Conservation (phyloP, 139 green algal species). For the Diplosphaera chodatii region DNA sequence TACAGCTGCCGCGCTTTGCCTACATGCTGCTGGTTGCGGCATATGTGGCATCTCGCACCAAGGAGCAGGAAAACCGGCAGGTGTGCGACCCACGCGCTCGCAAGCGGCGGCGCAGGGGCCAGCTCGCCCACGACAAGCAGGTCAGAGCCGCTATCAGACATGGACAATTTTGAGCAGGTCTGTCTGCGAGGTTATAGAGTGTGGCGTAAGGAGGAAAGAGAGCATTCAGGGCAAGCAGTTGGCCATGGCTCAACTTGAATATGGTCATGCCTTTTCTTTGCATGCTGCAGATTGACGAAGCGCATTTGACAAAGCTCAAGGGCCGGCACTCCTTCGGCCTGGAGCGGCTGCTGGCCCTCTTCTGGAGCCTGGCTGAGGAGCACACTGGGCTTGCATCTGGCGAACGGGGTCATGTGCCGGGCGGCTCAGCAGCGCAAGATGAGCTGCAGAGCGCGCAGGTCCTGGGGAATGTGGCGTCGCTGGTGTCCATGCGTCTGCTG, state of each 20-base stretch:
- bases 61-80: conserved; percentile 31
- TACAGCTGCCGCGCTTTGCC: conserved; percentile 43
- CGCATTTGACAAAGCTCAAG: conserved; percentile 37
- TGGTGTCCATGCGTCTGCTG: conserved; percentile 39
- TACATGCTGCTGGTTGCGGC: conserved; percentile 47
- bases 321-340: conserved; percentile 55
- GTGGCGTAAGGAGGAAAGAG: no score
- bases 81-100: conserved; percentile 31
- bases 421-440: neutral
- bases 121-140: conserved; percentile 23
- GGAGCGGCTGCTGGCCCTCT: conserved; percentile 52
- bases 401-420: conserved; percentile 12
- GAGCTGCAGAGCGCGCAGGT: conserved; percentile 24
- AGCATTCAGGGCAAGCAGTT: no score
- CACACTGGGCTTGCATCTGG: neutral
- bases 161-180: no score
- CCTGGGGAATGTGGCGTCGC: conserved; percentile 29
- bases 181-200: no score
- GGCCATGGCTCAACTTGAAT: neutral
- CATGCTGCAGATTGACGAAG: conserved; percentile 50
- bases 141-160: conserved; percentile 1
- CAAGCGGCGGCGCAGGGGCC: conserved; percentile 3
- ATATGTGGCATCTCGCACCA: conserved; percentile 53
- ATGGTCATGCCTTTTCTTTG: no score
- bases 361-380: conserved; percentile 34